Evolutionary conservation across 2,329 filamentous ascomycete species (phyloP), one percentile per base, ranked within the genome.

Genomic region (Colletotrichum australisinense): DNA sequence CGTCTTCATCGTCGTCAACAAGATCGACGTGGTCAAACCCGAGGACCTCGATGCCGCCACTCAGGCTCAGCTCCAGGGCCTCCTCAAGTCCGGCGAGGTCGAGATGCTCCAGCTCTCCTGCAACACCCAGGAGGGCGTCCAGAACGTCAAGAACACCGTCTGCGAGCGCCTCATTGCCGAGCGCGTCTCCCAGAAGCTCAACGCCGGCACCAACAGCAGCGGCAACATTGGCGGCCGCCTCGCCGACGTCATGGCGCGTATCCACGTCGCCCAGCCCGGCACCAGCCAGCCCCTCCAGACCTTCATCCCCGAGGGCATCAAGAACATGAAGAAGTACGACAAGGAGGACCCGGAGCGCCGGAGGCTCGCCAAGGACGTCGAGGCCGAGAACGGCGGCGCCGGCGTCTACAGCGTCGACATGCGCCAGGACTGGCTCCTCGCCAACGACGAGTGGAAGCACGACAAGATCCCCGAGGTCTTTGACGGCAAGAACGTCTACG

Each of bases 321-420:
- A 95, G 86, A 87, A 88, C 73, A 88, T 91, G 84, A 94, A 93
- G 88, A 98, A 97, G 86, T 98, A 96, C 84, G 93, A 97, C 86
- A 96, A 94, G 86, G 88, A 89, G 38, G 96, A 98, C 78, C 95
- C 96, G n/a, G 91, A 96, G 80, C 90, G 95, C 76, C 91, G 91
- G 75, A 92, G 86, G 78, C 89, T 98, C 74, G 94, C 97, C 79
- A 92, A 93, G 76, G 97, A 99, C 79, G 85, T 97, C 75, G 95
- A 99, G 84, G 94, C 92, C 78, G 94, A 97, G 84, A 94, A 98
- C 74, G 97, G 97, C 70, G 97, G 97, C 78, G 94, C 97, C 55
- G 97, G 97, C 85, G 97, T 99, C 62, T 98, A 93, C 90, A 98
- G 95, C 83, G 92, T 98, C 78, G 95, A 99, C 81, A 89, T 98